Conservation (phyloP, 164 flowering plant genomes). For the Malania oleifera region DNA sequence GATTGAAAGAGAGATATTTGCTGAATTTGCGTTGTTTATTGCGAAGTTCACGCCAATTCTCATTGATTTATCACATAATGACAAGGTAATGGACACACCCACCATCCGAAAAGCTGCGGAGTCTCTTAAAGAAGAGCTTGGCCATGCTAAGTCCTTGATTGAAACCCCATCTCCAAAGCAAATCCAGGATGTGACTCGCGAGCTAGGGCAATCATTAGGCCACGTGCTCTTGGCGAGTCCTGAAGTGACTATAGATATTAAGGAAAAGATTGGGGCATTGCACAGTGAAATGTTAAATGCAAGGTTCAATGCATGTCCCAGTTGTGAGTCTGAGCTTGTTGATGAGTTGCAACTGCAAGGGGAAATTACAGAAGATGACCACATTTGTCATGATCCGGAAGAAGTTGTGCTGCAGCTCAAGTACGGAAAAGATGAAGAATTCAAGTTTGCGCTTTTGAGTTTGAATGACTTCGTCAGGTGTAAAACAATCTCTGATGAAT, state of each 20-base stretch:
- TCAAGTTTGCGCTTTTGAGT: conserved; percentile 33
- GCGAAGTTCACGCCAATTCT: conserved; percentile 40
- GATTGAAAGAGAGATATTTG: conserved; percentile 19
- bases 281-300: conserved; percentile 24
- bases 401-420: conserved; percentile 52
- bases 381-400: conserved; percentile 17
- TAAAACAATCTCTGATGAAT: conserved; percentile 23
- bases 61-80: conserved; percentile 25
- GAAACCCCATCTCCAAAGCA: conserved; percentile 16
- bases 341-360: conserved; percentile 14
- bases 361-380: conserved; percentile 17
- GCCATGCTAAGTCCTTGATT: conserved; percentile 26
- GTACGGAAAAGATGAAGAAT: conserved; percentile 44
- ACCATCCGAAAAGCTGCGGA: conserved; percentile 35
- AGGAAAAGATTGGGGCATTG: conserved; percentile 30
- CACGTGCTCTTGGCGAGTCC: conserved; percentile 40
- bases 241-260: conserved; percentile 31
- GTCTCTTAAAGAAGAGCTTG: conserved; percentile 41
- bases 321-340: conserved; percentile 12
- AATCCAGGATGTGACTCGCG: conserved; percentile 34
- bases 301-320: conserved; percentile 8
- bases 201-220: conserved; percentile 59
- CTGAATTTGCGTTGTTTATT: conserved; percentile 32
- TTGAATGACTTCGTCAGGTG: conserved; percentile 28
- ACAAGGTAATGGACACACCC: conserved; percentile 19